Evolutionary conservation across 106 monocot species (phyloP), one percentile per base, ranked within the genome.

Genomic region (Posidonia australis): DNA sequence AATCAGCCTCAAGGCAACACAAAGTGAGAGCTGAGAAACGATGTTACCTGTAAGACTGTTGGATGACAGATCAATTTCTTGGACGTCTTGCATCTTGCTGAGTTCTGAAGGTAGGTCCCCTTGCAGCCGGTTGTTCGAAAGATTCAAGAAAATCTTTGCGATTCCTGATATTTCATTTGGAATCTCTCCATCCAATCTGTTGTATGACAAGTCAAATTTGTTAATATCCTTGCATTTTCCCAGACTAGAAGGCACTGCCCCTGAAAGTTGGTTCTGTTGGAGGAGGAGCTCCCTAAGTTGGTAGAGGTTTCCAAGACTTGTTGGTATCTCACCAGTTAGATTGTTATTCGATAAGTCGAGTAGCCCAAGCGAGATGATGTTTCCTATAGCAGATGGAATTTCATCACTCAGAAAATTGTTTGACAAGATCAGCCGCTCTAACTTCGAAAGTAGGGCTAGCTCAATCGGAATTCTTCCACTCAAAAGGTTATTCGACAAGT

Each of bases 61-160:
- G 11, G 69, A 73, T 1, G 86, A 86, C 10, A 86, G 44, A 70
- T 83, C 80, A 16, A 86, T 75, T 65, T 60, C 79, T 52, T 69
- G 47, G 23, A 80, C 77, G 22, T 68, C 63, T 6, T 80, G 32
- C 82, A 80, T 72, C 29, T 77, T 77, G 53, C 68, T 68, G 21
- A 83, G 46, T n/a, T 64, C 73, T 14, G 69, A 26, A 2, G 77
- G 86, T 42, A 83, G 52, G 22, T 44, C 16, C 5, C 82, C 80
- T 21, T 61, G 48, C 14, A 86, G 79, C n/a, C 14, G 75, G 48
- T 86, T 82, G 67, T 82, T 70, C 10, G 82, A 82, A 0, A 86
- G 76, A 41, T 71, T 79, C 64, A 85, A 73, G 66, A 69, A 82
- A 16, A 73, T 64, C 27, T 75, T 67, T 42, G 26, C 62, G 59